Percentiles rank a stretch among this genome's conserved stretches.
phyloP scores from a whole-genome alignment of 139 green algal species.

The Closterium sp. region DNA sequence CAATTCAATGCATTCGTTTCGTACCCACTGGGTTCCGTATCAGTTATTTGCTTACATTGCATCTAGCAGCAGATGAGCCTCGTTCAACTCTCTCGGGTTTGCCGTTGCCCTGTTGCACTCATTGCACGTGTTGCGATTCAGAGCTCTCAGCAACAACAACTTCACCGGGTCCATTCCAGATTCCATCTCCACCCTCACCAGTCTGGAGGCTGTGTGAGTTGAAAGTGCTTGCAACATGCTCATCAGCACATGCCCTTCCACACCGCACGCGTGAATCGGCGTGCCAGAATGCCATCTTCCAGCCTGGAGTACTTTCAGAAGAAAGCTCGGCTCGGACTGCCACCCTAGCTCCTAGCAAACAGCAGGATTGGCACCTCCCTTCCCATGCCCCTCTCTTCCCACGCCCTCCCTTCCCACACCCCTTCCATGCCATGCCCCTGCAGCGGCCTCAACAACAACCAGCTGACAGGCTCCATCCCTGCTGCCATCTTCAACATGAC shows the following conservation, averaged over 20 bases:
- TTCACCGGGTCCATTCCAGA: neutral
- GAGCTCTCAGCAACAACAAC: neutral
- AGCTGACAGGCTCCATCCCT: neutral
- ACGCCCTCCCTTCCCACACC: neutral
- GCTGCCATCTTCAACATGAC: neutral
- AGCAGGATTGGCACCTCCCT: neutral
- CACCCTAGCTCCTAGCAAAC: neutral
- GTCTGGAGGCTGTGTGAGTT: neutral
- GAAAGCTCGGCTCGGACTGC: neutral
- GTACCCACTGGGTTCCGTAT: neutral
- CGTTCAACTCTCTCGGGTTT: neutral
- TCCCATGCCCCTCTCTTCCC: neutral
- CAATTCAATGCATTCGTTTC: neutral
- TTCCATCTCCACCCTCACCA: neutral
- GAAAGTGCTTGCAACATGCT: neutral
- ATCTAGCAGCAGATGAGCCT: too few relatives aligned
- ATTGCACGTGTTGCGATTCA: neutral
- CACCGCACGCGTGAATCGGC: too few relatives aligned
- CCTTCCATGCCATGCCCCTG: neutral
- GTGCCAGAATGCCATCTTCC: neutral
- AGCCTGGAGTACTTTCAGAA: neutral
- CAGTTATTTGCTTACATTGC: neutral
- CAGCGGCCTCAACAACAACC: neutral
- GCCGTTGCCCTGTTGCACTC: neutral
- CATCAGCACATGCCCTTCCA: neutral